A percentile compares a stretch with the other conserved stretches of the same genome.
Conservation (phyloP, 176 grass and related monocot genomes). For the Aegilops umbellulata region DNA sequence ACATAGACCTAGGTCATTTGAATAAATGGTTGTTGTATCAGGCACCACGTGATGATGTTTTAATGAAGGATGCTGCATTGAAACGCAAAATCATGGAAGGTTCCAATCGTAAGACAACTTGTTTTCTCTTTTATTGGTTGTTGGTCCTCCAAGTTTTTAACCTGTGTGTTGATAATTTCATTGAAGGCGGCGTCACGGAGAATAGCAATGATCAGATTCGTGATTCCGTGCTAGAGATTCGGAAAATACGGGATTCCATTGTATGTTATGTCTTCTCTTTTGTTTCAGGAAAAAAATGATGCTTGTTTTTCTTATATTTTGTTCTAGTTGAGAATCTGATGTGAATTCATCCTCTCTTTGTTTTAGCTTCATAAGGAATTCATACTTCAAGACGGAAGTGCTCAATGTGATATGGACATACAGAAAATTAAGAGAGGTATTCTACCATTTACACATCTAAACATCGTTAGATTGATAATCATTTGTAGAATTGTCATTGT, state of each 20-base stretch:
- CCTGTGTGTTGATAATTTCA: neutral
- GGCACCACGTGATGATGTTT: neutral
- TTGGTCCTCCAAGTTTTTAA: neutral
- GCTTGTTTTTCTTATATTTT: neutral
- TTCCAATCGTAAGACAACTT: neutral
- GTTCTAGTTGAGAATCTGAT: neutral
- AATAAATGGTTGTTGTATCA: slow-evolving; percentile 12
- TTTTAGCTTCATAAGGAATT: slow-evolving; percentile 32
- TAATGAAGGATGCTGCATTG: neutral
- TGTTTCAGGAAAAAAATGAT: neutral
- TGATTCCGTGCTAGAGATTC: neutral
- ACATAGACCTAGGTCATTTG: too few species aligned
- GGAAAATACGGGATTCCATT: slow-evolving; percentile 20
- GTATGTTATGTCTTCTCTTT: slow-evolving; percentile 16
- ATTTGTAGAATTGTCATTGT: neutral
- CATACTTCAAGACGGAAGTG: slow-evolving; percentile 35
- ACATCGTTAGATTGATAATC: neutral
- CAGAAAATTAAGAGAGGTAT: slow-evolving; percentile 35
- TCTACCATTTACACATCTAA: neutral
- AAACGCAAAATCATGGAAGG: neutral
- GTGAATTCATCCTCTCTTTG: neutral
- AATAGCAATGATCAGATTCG: neutral
- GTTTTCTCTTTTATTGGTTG: neutral
- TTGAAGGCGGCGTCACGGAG: neutral
- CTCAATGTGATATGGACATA: slow-evolving; percentile 51